A percentile compares a stretch with the other conserved stretches of the same genome.
Conservation (phyloP, 2,329 filamentous ascomycete species). For the Rhinocladiella mackenziei region DNA sequence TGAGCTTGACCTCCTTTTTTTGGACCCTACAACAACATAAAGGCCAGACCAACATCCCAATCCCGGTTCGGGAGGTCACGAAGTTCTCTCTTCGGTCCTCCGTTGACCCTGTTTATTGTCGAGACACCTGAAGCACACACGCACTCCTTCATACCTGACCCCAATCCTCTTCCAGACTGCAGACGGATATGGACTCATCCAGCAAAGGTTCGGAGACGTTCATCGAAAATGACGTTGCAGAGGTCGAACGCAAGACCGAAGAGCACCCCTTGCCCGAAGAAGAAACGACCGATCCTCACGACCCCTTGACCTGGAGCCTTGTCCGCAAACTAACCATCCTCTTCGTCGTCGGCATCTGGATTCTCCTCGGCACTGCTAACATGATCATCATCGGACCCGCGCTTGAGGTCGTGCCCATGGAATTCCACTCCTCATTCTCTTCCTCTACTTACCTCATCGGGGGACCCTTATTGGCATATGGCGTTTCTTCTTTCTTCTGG, state of each 20-base stretch:
- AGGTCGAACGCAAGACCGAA: slow-evolving; percentile 9
- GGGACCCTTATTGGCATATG: slow-evolving; percentile 14
- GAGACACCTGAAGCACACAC: no score
- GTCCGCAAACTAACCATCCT: slow-evolving; percentile 10
- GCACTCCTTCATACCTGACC: no score
- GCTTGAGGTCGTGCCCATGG: slow-evolving; percentile 17
- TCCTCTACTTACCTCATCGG: slow-evolving; percentile 18
- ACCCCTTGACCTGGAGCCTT: slow-evolving; percentile 14
- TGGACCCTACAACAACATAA: no score
- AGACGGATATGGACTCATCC: no score
- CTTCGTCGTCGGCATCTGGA: slow-evolving; percentile 17
- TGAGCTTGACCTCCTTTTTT: no score
- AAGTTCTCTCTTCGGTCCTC: no score
- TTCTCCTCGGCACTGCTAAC: slow-evolving; percentile 18
- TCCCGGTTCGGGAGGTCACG: no score
- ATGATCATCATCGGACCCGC: slow-evolving; percentile 25
- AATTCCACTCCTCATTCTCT: slow-evolving; percentile 16
- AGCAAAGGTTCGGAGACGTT: slow-evolving; percentile 3
- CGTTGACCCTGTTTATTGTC: no score
- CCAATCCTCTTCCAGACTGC: no score
- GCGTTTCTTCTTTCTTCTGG: slow-evolving; percentile 26
- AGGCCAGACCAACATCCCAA: no score
- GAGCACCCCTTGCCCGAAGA: slow-evolving; percentile 4
- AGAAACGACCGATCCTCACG: slow-evolving; percentile 3
- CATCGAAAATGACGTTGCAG: slow-evolving; percentile 3